Evolutionary conservation across 2,329 filamentous ascomycete genomes (phyloP), one percentile per base, ranked within the genome.

Genomic region (Thyridium curvatum): DNA sequence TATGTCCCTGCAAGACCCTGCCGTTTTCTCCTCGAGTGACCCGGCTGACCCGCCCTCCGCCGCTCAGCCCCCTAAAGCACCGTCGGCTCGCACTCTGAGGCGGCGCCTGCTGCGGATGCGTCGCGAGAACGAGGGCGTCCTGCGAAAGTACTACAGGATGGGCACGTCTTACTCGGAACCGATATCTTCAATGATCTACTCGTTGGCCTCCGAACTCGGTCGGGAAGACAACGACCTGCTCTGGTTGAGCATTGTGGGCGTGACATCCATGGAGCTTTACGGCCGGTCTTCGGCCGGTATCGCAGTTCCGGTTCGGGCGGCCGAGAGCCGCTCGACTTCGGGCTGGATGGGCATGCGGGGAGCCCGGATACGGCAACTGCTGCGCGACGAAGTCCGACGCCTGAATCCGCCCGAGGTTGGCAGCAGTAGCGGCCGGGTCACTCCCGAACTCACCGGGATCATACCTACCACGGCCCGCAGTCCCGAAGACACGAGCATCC

Each of bases 211-310:
- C 2, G 93, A 97, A 55, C 77, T 98, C 7, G 93, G 93, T 45
- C 84, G 90, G 38, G 93, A 97, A 69, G 91, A 97, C 60, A 98
- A 97, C 52, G 90, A 98, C 52, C 71, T 97, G 16, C 72, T 98
- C 12, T 98, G 93, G 93, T 74, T 95, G 42, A 82, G 89, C 6
- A 95, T 97, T 53, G 87, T 98, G 18, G 93, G 93, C 6, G 87
- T 95, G 29, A 89, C 86, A n/a, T 94, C 89, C 13, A 82, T 94
- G 62, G 90, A 96, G 57, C 74, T 96, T 1, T 94, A 93, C 48
- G 90, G 90, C 13, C 82, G 87, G 40, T 91, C 87, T 15, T 87
- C 86, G 33, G 83, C 86, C 12, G 88, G 88, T 17, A 72, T 93
- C 21, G 83, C 85, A 14, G 72, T 79, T 2, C 68, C 74, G 1